These are phyloP conservation scores for Tuber indicum DNA, from an alignment of 495 filamentous ascomycete genomes.

Conservation along the genomic window DNA sequence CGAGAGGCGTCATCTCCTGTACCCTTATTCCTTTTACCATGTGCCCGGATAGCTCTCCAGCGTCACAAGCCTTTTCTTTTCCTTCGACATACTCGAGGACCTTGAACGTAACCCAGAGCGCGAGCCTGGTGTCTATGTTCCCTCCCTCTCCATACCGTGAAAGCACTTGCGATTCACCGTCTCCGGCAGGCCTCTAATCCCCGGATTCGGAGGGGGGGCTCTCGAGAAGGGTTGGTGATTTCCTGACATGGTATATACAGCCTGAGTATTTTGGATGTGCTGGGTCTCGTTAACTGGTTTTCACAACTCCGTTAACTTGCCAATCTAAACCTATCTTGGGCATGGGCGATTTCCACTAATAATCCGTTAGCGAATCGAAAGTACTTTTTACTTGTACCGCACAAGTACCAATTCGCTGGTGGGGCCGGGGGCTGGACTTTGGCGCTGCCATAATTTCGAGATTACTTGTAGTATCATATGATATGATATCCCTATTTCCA, in stretches of 20 bases:
- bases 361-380: too few relatives aligned
- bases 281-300: too few relatives aligned
- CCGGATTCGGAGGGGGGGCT: too few relatives aligned
- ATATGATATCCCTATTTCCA: not conserved
- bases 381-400: too few relatives aligned
- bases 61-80: not conserved
- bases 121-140: not conserved
- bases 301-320: too few relatives aligned
- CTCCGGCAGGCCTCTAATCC: too few relatives aligned
- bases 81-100: not conserved
- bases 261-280: too few relatives aligned
- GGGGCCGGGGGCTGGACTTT: not conserved
- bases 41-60: not conserved
- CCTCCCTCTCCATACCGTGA: not conserved
- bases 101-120: not conserved
- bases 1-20: not conserved
- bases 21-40: not conserved
- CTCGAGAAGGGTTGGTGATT: too few relatives aligned
- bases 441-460: not conserved
- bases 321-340: too few relatives aligned
- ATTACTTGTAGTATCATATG: not conserved
- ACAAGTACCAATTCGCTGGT: not conserved
- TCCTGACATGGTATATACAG: too few relatives aligned
- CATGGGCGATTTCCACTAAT: too few relatives aligned
- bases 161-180: too few relatives aligned